These are phyloP conservation scores for Hsuehochloa calcarea DNA, from an alignment of 176 grass and related monocot species.

Conservation along the genomic window DNA sequence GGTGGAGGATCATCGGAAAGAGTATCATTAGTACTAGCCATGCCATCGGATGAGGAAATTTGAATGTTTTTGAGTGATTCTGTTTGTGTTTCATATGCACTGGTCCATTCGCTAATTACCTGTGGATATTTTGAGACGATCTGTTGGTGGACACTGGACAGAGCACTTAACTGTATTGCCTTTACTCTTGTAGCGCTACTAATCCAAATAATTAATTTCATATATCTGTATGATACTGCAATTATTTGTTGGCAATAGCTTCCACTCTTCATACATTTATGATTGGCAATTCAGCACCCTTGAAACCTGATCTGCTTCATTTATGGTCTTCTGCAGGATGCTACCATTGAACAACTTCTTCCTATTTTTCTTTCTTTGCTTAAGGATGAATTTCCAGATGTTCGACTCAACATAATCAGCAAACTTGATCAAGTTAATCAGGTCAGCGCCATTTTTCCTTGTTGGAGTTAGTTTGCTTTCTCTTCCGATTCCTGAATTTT, in stretches of 20 bases:
- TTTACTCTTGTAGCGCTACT: neutral
- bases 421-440: conserved; percentile 99
- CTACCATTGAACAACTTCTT: conserved; percentile 87
- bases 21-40: no score
- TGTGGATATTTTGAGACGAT: neutral
- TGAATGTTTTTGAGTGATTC: no score
- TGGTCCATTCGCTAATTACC: neutral
- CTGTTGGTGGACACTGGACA: neutral
- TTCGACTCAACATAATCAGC: conserved; percentile 95
- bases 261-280: neutral
- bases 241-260: conserved; percentile 5
- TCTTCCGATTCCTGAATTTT: neutral
- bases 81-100: neutral
- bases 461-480: neutral
- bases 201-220: neutral
- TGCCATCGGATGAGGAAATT: no score
- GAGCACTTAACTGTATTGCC: neutral
- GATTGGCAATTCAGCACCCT: neutral
- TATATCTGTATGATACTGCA: neutral
- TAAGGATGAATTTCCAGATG: conserved; percentile 98
- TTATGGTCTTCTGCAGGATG: conserved; percentile 56
- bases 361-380: conserved; percentile 98
- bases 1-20: no score
- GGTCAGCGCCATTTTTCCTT: conserved; percentile 29
- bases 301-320: conserved; percentile 11